Conservation (phyloP, 495 filamentous ascomycete species). For the Lophiotrema nucula region DNA sequence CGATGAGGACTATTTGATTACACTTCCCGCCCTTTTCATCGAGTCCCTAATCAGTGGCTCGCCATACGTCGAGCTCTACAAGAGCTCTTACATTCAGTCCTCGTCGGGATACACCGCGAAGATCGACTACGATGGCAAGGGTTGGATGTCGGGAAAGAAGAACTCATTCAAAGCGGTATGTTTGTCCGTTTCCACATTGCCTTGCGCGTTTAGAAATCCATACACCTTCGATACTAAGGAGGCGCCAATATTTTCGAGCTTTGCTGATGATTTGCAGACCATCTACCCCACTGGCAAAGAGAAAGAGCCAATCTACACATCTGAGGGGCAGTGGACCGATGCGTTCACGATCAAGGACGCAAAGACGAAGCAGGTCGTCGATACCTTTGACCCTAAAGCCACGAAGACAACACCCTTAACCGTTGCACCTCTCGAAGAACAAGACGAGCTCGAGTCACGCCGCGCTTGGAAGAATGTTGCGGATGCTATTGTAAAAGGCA, state of each 20-base stretch:
- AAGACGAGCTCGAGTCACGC: slow-evolving; percentile 84
- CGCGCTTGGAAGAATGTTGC: slow-evolving; percentile 88
- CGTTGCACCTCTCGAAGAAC: slow-evolving; percentile 71
- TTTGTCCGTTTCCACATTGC: too few relatives aligned
- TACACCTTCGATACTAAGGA: too few relatives aligned
- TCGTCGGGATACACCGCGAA: slow-evolving; percentile 86
- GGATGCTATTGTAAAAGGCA: slow-evolving; percentile 69
- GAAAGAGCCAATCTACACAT: slow-evolving; percentile 77
- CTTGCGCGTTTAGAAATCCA: too few relatives aligned
- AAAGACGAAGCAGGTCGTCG: slow-evolving; percentile 66
- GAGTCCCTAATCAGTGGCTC: slow-evolving; percentile 90
- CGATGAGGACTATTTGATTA: slow-evolving; percentile 82
- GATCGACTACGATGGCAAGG: slow-evolving; percentile 88
- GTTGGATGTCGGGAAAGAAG: slow-evolving; percentile 93
- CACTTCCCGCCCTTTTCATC: slow-evolving; percentile 87
- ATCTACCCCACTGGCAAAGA: slow-evolving; percentile 76
- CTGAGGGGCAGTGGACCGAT: slow-evolving; percentile 91
- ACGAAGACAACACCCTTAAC: slow-evolving; percentile 64
- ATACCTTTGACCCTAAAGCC: slow-evolving; percentile 64
- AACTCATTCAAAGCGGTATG: slow-evolving; percentile 80
- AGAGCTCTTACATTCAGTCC: slow-evolving; percentile 75
- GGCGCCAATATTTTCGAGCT: too few relatives aligned
- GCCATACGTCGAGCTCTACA: slow-evolving; percentile 87
- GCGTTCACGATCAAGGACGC: slow-evolving; percentile 74
- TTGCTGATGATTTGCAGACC: too few relatives aligned